Conservation (phyloP, 108 stramenopile genomes). For the Skeletonema tropicum region DNA sequence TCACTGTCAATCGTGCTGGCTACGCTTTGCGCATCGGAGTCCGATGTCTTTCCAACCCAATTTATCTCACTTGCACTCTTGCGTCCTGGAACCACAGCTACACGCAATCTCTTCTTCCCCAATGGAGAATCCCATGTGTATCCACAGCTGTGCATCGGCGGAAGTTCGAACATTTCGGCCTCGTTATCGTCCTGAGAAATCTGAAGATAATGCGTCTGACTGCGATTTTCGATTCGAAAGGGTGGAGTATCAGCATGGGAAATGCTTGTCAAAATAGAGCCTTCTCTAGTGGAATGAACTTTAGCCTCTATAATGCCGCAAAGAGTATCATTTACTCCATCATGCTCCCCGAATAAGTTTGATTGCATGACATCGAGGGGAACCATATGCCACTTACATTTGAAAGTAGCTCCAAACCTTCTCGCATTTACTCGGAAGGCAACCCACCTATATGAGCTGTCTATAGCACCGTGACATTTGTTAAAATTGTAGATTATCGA, state of each 20-base stretch:
- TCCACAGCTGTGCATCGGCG: slow-evolving; percentile 27
- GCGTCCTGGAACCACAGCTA: background rate
- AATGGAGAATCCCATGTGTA: slow-evolving; percentile 13
- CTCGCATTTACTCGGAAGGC: slow-evolving; percentile 29
- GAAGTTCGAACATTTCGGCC: slow-evolving; percentile 26
- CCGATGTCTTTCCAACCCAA: background rate
- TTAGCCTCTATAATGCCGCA: slow-evolving; percentile 22
- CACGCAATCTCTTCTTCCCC: background rate
- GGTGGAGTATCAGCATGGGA: slow-evolving; percentile 24
- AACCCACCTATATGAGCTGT: slow-evolving; percentile 20
- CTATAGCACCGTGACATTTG: background rate
- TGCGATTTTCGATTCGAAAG: slow-evolving; percentile 32
- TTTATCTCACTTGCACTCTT: slow-evolving; percentile 4
- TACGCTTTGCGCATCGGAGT: background rate
- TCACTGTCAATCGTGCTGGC: background rate
- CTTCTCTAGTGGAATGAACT: slow-evolving; percentile 17
- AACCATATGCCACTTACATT: slow-evolving; percentile 33
- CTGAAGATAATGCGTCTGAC: slow-evolving; percentile 21
- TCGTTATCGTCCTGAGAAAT: slow-evolving; percentile 29
- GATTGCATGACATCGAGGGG: slow-evolving; percentile 6
- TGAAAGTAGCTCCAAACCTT: slow-evolving; percentile 5
- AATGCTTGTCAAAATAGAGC: slow-evolving; percentile 20
- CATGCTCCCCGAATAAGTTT: slow-evolving; percentile 17
- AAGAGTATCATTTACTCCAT: slow-evolving; percentile 23
- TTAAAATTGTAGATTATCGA: slow-evolving; percentile 34